A percentile compares a stretch with the other conserved stretches of the same genome.
Conservation (phyloP, 768 basidiomycete genomes). For the Lactifluus subvellereus region DNA sequence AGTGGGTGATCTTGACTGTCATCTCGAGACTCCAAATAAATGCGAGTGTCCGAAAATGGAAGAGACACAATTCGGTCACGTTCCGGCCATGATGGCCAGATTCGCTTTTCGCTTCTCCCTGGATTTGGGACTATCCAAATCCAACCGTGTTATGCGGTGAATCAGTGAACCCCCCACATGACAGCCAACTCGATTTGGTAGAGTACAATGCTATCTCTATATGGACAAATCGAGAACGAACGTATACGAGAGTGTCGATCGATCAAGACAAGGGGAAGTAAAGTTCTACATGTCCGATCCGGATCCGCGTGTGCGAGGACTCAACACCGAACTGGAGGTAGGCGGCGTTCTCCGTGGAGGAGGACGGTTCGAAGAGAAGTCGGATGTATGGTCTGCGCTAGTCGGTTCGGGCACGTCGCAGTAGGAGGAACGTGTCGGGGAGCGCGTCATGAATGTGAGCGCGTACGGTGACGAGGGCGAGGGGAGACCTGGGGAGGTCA, state of each 20-base stretch:
- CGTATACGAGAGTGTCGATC: neutral
- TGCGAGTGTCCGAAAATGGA: neutral
- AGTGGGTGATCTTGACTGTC: constrained; percentile 46
- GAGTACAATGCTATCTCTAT: neutral
- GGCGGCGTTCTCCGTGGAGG: constrained; percentile 26
- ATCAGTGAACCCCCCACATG: neutral
- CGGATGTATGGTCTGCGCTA: constrained; percentile 23
- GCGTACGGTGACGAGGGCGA: constrained; percentile 23
- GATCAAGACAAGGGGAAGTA: neutral
- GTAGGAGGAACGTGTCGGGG: constrained; percentile 22
- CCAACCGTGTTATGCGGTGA: neutral
- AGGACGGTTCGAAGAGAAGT: constrained; percentile 25
- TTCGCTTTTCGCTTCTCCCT: too few relatives aligned
- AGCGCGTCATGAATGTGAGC: constrained; percentile 20
- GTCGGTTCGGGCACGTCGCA: constrained; percentile 18
- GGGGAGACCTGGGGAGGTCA: constrained; percentile 42
- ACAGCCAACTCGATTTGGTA: neutral
- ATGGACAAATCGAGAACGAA: neutral
- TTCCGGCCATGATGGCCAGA: too few relatives aligned
- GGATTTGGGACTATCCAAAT: too few relatives aligned
- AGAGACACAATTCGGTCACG: neutral
- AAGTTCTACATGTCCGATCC: constrained; percentile 11
- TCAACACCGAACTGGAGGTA: neutral
- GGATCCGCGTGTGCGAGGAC: constrained; percentile 10
- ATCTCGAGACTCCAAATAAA: constrained; percentile 16